These are phyloP conservation scores for Vitis vinifera DNA, from an alignment of 164 flowering plant genomes.

Conservation along the genomic window DNA sequence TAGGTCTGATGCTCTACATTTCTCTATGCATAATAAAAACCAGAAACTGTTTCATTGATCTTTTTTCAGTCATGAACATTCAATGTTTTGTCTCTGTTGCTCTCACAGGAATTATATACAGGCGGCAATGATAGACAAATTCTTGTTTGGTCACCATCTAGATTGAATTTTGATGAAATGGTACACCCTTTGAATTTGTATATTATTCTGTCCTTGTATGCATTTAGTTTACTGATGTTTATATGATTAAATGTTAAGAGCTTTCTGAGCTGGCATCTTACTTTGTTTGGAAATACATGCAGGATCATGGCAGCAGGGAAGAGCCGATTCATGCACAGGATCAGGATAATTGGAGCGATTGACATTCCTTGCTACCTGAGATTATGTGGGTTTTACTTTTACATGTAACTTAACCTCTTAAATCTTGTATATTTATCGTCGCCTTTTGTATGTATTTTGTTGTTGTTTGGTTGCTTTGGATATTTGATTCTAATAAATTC, in stretches of 20 bases:
- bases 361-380: slow-evolving; percentile 4
- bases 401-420: too few species aligned
- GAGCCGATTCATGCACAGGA: slow-evolving; percentile 25
- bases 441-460: too few species aligned
- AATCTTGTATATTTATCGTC: too few species aligned
- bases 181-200: slow-evolving; percentile 25
- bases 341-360: slow-evolving; percentile 72
- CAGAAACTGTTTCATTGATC: not conserved
- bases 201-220: too few species aligned
- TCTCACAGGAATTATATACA: slow-evolving; percentile 79
- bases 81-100: slow-evolving; percentile 2
- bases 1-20: too few species aligned
- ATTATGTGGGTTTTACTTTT: not conserved
- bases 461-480: too few species aligned
- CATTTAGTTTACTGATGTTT: not conserved
- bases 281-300: slow-evolving; percentile 18
- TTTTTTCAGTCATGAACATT: not conserved
- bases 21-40: too few species aligned
- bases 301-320: slow-evolving; percentile 32
- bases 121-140: slow-evolving; percentile 92
- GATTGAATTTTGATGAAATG: slow-evolving; percentile 43
- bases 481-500: too few species aligned
- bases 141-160: slow-evolving; percentile 87
- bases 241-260: not conserved
- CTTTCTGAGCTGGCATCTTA: not conserved